phyloP scores from a whole-genome alignment of 768 basidiomycete genomes.

The Kwoniella mangroviensis region DNA sequence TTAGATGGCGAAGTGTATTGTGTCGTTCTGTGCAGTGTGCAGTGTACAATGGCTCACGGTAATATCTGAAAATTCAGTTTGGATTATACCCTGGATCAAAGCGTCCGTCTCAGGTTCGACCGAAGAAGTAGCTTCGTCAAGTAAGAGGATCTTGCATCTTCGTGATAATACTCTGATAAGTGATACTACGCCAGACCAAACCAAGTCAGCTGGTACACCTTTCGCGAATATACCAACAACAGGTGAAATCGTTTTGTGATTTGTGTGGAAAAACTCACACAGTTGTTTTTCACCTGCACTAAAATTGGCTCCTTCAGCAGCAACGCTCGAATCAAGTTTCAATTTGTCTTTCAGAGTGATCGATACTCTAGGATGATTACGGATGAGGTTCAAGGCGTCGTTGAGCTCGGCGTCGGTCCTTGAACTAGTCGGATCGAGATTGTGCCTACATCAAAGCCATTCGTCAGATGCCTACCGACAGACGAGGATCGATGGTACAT shows the following conservation, averaged over 20 bases:
- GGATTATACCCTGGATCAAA: slow-evolving; percentile 69
- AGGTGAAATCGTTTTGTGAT: background rate
- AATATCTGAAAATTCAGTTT: slow-evolving; percentile 62
- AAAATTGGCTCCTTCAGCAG: slow-evolving; percentile 71
- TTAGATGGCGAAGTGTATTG: background rate
- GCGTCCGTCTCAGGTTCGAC: slow-evolving; percentile 66
- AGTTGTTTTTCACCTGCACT: slow-evolving; percentile 73
- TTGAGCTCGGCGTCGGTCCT: slow-evolving; percentile 69
- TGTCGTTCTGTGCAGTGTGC: background rate
- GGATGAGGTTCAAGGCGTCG: slow-evolving; percentile 68
- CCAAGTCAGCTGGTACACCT: background rate
- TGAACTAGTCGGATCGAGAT: slow-evolving; percentile 64
- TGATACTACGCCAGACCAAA: slow-evolving; percentile 58
- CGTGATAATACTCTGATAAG: slow-evolving; percentile 69
- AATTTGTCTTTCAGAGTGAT: slow-evolving; percentile 67
- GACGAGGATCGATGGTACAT: no score
- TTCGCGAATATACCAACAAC: no score
- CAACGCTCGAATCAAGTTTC: slow-evolving; percentile 67
- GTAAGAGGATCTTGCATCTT: slow-evolving; percentile 66
- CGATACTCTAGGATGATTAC: slow-evolving; percentile 52
- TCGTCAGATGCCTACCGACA: no score
- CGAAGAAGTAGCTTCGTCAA: slow-evolving; percentile 62
- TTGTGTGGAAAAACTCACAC: slow-evolving; percentile 29
- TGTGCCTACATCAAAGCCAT: slow-evolving; percentile 54
- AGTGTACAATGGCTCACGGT: slow-evolving; percentile 30